These are phyloP conservation scores for Peziza echinospora DNA, from an alignment of 495 filamentous ascomycete species.

Conservation along the genomic window DNA sequence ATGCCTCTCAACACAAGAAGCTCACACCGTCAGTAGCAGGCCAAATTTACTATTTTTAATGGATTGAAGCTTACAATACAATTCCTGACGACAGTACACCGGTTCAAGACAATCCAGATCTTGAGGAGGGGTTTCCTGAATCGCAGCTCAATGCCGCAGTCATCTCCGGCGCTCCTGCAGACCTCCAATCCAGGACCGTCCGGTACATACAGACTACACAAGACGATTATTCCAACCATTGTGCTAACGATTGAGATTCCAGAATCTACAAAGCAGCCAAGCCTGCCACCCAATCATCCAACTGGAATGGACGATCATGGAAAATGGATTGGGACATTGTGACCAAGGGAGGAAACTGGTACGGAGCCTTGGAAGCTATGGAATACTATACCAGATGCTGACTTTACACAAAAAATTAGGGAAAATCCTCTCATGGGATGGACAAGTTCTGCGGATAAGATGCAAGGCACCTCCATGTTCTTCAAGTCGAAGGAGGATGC, in stretches of 20 bases:
- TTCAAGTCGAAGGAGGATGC: conserved; percentile 93
- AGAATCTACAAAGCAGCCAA: conserved; percentile 70
- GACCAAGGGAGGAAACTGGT: conserved; percentile 32
- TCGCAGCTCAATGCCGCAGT: no score
- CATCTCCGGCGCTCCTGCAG: conserved; percentile 78
- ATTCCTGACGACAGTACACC: neutral
- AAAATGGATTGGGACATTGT: conserved; percentile 97
- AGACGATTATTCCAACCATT: neutral
- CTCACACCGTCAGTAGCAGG: neutral
- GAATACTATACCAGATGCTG: no score
- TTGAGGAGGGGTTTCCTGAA: conserved; percentile 35
- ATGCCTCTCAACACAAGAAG: neutral
- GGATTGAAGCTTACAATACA: no score
- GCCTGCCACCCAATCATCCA: conserved; percentile 81
- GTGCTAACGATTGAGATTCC: conserved; percentile 26
- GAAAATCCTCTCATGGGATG: conserved; percentile 97
- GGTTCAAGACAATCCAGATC: neutral
- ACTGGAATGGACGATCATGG: conserved; percentile 65
- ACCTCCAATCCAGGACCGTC: conserved; percentile 80
- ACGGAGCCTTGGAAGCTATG: neutral
- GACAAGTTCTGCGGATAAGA: conserved; percentile 80
- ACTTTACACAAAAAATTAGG: no score
- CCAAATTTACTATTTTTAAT: no score
- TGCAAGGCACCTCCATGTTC: conserved; percentile 76
- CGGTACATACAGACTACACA: conserved; percentile 38